Evolutionary conservation across 352 stramenopile species (phyloP), one percentile per base, ranked within the genome.

Genomic region (Phytophthora litchii): DNA sequence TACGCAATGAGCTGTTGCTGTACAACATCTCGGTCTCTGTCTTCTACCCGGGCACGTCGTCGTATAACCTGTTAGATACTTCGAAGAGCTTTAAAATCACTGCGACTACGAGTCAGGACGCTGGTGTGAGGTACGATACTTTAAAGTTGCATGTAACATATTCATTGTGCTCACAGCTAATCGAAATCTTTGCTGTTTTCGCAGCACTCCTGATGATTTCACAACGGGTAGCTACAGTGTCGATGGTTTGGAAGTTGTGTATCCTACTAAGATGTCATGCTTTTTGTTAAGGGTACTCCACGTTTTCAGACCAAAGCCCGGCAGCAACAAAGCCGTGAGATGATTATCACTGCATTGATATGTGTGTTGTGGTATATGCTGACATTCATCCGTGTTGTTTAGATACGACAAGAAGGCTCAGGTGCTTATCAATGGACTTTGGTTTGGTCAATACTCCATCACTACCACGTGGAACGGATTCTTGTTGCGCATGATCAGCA

Each of bases 11-110:
- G 47, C 41, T 95, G 19, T 55, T 79, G 42, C 53, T 88, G 38
- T 93, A 89, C 68, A 80, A 80, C 38, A 90, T 96, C 16, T 81
- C 72, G 17, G 73, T 98, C 21, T 78, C 80, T 46, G 73, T 98
- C 29, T 93, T 88, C 11, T 98, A 95, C 70, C 94, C 94, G 31
- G 92, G 92, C 14, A 93, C 62, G 11, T 74, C 64, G 10, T 64
- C 51, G 3, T 68, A 63, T 38, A 64, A 70, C 41, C 54, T 63
- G 2, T 45, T 69, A 36, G 38, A 60, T 20, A 58, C 49, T 16
- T 52, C 53, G 1, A 59, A 60, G 10, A 36, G 35, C 3, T 42
- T 47, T 8, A 55, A 69, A 17, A 37, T 31, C 13, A 2, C 31
- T 16, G 32, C 35, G 10, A 42, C 19, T 27, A 41, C 54, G 14